These are phyloP conservation scores for Glycine latifolia DNA, from an alignment of 306 rosid species.

Conservation along the genomic window DNA sequence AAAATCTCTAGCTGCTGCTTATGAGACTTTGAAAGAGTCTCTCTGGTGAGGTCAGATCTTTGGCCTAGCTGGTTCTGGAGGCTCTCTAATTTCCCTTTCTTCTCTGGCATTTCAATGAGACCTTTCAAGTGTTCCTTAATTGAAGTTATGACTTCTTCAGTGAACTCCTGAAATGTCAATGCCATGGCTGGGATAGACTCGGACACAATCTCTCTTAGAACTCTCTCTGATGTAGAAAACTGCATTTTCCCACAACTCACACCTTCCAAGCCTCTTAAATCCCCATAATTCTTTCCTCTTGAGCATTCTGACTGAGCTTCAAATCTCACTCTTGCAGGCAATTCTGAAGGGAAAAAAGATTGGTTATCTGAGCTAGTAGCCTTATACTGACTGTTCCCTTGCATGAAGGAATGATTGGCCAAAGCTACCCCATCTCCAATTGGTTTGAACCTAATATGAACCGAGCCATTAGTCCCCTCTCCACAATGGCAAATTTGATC, in stretches of 20 bases:
- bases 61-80: constrained; percentile 64
- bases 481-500: constrained; percentile 86
- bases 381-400: constrained; percentile 59
- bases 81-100: constrained; percentile 64
- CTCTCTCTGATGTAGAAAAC: constrained; percentile 64
- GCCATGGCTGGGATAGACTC: constrained; percentile 65
- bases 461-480: constrained; percentile 91
- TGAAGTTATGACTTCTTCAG: constrained; percentile 57
- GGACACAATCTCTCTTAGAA: constrained; percentile 59
- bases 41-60: constrained; percentile 79
- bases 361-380: constrained; percentile 71
- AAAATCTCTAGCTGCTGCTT: constrained; percentile 69
- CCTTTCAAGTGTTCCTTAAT: constrained; percentile 63
- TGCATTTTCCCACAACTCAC: constrained; percentile 60
- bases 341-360: constrained; percentile 79
- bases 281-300: constrained; percentile 73
- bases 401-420: constrained; percentile 69
- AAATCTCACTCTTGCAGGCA: constrained; percentile 73
- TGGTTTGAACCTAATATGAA: constrained; percentile 90
- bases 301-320: constrained; percentile 69
- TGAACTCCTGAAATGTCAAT: constrained; percentile 67
- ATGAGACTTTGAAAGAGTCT: constrained; percentile 72
- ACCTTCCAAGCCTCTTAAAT: constrained; percentile 62
- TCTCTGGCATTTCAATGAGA: constrained; percentile 62
- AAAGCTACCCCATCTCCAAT: constrained; percentile 76